phyloP scores from a whole-genome alignment of 179 eudicot species.

The Sideroxylon spinosum region DNA sequence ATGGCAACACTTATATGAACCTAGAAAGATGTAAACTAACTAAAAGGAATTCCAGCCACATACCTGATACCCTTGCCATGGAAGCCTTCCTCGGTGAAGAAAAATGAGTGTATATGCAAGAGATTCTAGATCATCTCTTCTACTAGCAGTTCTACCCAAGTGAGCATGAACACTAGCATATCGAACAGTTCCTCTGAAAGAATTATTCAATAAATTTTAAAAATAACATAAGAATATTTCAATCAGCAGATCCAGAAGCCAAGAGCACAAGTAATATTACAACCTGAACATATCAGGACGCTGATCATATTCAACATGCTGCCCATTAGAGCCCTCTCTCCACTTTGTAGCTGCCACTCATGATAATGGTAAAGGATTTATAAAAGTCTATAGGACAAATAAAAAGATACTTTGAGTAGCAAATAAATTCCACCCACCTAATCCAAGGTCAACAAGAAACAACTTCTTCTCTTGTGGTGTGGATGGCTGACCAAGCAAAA shows the following conservation, averaged over 20 bases:
- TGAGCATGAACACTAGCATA: slow-evolving; percentile 96
- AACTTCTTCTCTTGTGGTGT: slow-evolving; percentile 77
- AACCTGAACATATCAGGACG: slow-evolving; percentile 94
- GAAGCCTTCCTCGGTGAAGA: slow-evolving; percentile 78
- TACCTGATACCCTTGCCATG: slow-evolving; percentile 97
- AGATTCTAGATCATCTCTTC: slow-evolving; percentile 90
- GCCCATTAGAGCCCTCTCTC: slow-evolving; percentile 60
- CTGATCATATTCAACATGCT: slow-evolving; percentile 83
- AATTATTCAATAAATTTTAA: background rate
- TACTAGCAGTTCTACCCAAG: slow-evolving; percentile 89
- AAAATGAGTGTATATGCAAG: slow-evolving; percentile 85
- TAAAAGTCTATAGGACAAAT: background rate
- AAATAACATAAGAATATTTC: background rate
- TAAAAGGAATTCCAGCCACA: background rate
- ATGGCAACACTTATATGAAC: background rate
- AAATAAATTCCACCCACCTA: slow-evolving; percentile 37
- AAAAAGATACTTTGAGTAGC: background rate
- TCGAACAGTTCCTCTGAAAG: slow-evolving; percentile 75
- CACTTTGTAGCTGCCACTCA: slow-evolving; percentile 75
- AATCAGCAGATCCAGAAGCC: background rate
- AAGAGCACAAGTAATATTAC: background rate
- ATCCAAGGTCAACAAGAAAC: slow-evolving; percentile 82
- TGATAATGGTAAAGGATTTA: background rate
- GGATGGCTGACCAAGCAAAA: slow-evolving; percentile 76
- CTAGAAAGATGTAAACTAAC: slow-evolving; percentile 9